phyloP scores from a whole-genome alignment of 2,329 filamentous ascomycete genomes.

The Colletotrichum horii region DNA sequence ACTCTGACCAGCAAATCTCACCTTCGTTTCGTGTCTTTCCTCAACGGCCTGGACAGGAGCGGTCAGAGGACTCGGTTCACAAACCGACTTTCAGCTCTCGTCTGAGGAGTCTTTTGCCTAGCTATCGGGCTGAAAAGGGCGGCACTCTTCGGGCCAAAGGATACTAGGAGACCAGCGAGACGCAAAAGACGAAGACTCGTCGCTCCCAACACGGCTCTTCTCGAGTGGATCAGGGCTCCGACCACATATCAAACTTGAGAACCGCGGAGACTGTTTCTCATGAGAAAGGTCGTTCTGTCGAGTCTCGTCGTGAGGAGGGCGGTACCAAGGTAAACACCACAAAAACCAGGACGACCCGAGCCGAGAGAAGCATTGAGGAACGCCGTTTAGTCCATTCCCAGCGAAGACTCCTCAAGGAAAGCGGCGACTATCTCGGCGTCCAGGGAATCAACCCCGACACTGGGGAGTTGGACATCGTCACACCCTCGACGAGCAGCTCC shows the following conservation, averaged over 20 bases:
- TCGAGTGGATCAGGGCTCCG: conserved; percentile 26
- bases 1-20: background rate
- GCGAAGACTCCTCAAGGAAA: conserved; percentile 54
- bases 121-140: conserved; percentile 54
- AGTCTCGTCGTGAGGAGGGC: background rate
- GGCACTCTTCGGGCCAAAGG: conserved; percentile 46
- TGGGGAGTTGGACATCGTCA: conserved; percentile 56
- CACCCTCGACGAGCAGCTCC: conserved; percentile 51
- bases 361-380: background rate
- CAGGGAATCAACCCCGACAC: conserved; percentile 64
- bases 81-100: conserved; percentile 40
- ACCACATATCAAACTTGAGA: conserved; percentile 40
- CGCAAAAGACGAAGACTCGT: background rate
- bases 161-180: conserved; percentile 31
- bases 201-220: background rate
- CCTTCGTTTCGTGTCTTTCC: conserved; percentile 1
- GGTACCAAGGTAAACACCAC: background rate
- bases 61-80: background rate
- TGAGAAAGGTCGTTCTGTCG: background rate
- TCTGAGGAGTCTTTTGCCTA: conserved; percentile 52
- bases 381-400: conserved; percentile 31
- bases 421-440: conserved; percentile 63
- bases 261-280: conserved; percentile 31
- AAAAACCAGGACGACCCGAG: background rate
- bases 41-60: background rate